Evolutionary conservation across 1,284 basidiomycete genomes (phyloP).

Genomic region (Cryptococcus sp.): DNA sequence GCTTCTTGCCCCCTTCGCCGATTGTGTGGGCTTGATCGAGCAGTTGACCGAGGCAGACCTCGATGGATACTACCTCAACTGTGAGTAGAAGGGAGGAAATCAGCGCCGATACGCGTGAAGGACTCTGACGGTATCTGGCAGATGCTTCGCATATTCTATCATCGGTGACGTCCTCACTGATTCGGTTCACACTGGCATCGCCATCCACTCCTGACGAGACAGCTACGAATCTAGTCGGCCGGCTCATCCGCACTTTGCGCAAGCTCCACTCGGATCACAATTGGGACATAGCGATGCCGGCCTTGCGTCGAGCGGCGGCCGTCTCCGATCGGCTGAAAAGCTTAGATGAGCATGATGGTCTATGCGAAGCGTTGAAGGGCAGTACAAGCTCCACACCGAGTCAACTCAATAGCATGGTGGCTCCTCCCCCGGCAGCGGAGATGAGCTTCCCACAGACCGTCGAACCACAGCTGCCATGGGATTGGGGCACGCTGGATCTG

Average conservation of each 20-base stretch:
- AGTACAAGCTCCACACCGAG: slow-evolving; percentile 10
- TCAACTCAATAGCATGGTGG: slow-evolving; percentile 3
- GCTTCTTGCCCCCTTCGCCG: slow-evolving; percentile 25
- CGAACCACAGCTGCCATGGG: slow-evolving; percentile 23
- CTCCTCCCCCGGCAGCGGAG: slow-evolving; percentile 2
- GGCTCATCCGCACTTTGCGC: slow-evolving; percentile 15
- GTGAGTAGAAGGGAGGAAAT: slow-evolving; percentile 12
- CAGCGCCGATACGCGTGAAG: too few species aligned
- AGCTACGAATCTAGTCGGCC: slow-evolving; percentile 16
- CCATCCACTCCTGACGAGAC: slow-evolving; percentile 7
- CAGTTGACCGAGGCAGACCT: slow-evolving; percentile 15
- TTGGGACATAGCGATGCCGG: slow-evolving; percentile 27
- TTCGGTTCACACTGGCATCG: slow-evolving; percentile 32
- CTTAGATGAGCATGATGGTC: slow-evolving; percentile 16
- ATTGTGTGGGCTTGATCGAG: slow-evolving; percentile 26
- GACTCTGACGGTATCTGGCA: slow-evolving; percentile 2
- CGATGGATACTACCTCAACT: slow-evolving; percentile 29
- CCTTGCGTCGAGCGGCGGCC: slow-evolving; percentile 20
- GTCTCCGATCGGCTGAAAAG: slow-evolving; percentile 14
- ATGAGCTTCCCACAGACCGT: not conserved
- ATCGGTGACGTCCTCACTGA: slow-evolving; percentile 30
- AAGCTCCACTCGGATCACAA: slow-evolving; percentile 6
- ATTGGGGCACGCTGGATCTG: slow-evolving; percentile 15
- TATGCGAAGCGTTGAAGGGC: slow-evolving; percentile 16
- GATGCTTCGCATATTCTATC: slow-evolving; percentile 34